phyloP scores from a whole-genome alignment of 352 stramenopile genomes.

The Phytopythium montanum region DNA sequence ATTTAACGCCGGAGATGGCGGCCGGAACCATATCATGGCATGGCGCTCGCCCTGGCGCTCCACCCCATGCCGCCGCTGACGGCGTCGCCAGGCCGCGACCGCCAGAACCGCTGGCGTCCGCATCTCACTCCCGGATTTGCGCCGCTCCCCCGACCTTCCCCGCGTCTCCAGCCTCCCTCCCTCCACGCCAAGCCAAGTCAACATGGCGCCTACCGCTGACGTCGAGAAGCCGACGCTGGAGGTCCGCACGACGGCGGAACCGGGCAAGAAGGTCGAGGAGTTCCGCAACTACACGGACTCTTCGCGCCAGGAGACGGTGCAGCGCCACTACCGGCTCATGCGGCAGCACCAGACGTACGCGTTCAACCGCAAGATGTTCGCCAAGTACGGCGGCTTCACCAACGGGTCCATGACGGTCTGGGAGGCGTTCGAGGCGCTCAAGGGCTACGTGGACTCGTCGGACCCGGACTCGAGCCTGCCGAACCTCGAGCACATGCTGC shows the following conservation, averaged over 20 bases:
- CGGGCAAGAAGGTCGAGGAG: conserved; percentile 64
- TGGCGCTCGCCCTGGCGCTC: background rate
- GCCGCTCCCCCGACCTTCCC: too few relatives aligned
- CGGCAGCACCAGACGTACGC: conserved; percentile 64
- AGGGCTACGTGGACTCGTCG: conserved; percentile 91
- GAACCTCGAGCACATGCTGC: conserved; percentile 92
- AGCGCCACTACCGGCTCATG: conserved; percentile 82
- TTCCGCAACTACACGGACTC: conserved; percentile 82
- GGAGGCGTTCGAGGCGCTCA: conserved; percentile 87
- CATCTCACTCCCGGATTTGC: conserved; percentile 2
- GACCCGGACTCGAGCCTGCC: conserved; percentile 90
- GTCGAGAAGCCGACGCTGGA: conserved; percentile 21
- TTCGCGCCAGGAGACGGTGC: conserved; percentile 54
- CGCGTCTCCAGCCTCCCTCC: background rate
- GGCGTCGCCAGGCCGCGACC: background rate
- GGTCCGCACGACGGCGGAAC: conserved; percentile 25
- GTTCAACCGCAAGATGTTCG: conserved; percentile 70
- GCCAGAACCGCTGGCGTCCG: background rate
- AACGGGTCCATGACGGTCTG: conserved; percentile 89
- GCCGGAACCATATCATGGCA: background rate
- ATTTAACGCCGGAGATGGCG: background rate
- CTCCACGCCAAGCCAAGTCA: background rate
- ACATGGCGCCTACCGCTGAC: conserved; percentile 12
- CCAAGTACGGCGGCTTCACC: conserved; percentile 64
- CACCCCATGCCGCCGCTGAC: background rate